Evolutionary conservation across 495 filamentous ascomycete species (phyloP).

Genomic region (Rhypophila decipiens): DNA sequence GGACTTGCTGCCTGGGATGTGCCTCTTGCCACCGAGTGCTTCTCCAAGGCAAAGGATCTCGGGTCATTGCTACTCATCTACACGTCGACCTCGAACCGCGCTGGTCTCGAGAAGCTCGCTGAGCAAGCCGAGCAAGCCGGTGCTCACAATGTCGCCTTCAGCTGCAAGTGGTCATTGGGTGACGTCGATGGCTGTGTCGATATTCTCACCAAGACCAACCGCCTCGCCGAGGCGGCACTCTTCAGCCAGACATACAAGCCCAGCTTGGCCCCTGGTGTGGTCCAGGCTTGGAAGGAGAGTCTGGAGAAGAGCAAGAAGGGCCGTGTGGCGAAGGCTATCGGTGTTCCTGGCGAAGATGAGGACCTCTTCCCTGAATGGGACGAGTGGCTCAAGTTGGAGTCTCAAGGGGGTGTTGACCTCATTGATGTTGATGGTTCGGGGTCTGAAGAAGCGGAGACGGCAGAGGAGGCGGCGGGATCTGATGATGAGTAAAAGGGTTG

Average conservation of each 20-base stretch:
- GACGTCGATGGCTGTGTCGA: conserved; percentile 78
- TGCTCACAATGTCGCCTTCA: conserved; percentile 87
- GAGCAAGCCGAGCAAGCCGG: conserved; percentile 67
- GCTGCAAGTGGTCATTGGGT: conserved; percentile 78
- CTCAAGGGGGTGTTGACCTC: conserved; percentile 44
- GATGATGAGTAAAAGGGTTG: not conserved
- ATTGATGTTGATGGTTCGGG: conserved; percentile 10
- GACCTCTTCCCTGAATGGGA: conserved; percentile 97
- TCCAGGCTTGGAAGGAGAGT: conserved; percentile 69
- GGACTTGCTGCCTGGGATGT: conserved; percentile 85
- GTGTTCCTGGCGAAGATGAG: conserved; percentile 77
- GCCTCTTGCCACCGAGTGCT: conserved; percentile 84
- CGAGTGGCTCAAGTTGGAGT: conserved; percentile 76
- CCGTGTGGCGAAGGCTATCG: conserved; percentile 75
- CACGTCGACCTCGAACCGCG: conserved; percentile 68
- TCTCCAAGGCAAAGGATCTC: conserved; percentile 78
- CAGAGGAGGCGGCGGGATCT: not conserved
- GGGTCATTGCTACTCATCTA: conserved; percentile 84
- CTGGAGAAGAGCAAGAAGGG: conserved; percentile 76
- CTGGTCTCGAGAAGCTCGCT: conserved; percentile 65
- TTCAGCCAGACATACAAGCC: conserved; percentile 95
- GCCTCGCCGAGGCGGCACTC: conserved; percentile 77
- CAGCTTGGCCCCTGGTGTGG: conserved; percentile 60
- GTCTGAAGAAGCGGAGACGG: conserved; percentile 7
- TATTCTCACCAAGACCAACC: conserved; percentile 68